Conservation (phyloP, 208 protist genomes). For the Zelonia costaricensis region DNA sequence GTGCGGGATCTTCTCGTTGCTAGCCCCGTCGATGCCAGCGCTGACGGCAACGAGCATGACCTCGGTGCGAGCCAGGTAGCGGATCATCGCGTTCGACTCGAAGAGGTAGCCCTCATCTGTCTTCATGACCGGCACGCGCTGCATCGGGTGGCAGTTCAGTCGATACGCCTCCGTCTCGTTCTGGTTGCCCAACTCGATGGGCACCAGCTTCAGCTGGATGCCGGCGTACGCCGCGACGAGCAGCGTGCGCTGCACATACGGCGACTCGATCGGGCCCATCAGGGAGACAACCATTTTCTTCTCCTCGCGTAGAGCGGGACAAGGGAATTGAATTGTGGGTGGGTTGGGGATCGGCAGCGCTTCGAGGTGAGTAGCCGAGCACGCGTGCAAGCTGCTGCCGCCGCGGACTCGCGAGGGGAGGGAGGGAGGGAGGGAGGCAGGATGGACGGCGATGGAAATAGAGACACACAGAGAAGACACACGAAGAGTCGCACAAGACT, state of each 20-base stretch:
- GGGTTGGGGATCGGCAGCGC: not conserved
- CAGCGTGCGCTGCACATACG: conserved; percentile 56
- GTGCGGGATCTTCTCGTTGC: conserved; percentile 41
- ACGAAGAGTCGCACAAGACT: too few relatives aligned
- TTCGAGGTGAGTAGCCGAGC: not conserved
- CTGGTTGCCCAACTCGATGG: conserved; percentile 40
- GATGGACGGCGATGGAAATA: too few relatives aligned
- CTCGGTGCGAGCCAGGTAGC: conserved; percentile 68
- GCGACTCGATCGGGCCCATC: conserved; percentile 55
- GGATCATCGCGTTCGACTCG: conserved; percentile 76
- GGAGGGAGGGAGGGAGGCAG: too few relatives aligned
- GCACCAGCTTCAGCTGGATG: conserved; percentile 58
- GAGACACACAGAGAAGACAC: too few relatives aligned
- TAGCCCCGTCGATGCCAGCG: conserved; percentile 16
- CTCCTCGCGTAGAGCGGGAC: not conserved
- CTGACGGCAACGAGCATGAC: conserved; percentile 32
- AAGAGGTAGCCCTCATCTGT: conserved; percentile 82
- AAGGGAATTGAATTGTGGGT: not conserved
- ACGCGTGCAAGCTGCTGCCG: too few relatives aligned
- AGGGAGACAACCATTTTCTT: conserved; percentile 66
- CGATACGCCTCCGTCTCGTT: conserved; percentile 64
- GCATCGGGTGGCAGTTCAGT: conserved; percentile 70
- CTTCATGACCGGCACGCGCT: conserved; percentile 65
- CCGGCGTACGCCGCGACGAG: conserved; percentile 72
- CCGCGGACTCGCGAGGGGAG: too few relatives aligned